These are phyloP conservation scores for Botryotinia globosa DNA, from an alignment of 2,329 filamentous ascomycete species.

Conservation along the genomic window DNA sequence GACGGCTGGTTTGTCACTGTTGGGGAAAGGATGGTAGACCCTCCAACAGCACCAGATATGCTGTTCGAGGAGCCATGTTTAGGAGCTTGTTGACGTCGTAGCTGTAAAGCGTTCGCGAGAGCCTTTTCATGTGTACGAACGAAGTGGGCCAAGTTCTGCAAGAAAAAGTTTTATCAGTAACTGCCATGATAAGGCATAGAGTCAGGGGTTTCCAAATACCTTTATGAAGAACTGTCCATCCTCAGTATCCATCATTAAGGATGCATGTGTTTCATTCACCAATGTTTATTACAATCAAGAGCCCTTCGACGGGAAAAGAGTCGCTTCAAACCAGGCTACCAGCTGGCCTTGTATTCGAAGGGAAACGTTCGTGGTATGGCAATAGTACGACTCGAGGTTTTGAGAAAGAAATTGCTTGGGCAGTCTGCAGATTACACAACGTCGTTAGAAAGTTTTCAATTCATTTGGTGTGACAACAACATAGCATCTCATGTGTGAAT, in stretches of 20 bases:
- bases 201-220: slow-evolving; percentile 47
- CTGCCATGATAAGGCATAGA: slow-evolving; percentile 17
- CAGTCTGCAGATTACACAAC: slow-evolving; percentile 34
- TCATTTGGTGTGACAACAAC: slow-evolving; percentile 21
- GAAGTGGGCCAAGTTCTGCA: slow-evolving; percentile 88
- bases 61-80: slow-evolving; percentile 69
- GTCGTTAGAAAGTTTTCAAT: slow-evolving; percentile 28
- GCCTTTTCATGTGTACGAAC: slow-evolving; percentile 97
- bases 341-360: slow-evolving; percentile 33
- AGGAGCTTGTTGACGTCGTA: slow-evolving; percentile 67
- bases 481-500: slow-evolving; percentile 8
- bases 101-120: slow-evolving; percentile 89
- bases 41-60: slow-evolving; percentile 54
- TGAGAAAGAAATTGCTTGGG: slow-evolving; percentile 23
- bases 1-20: slow-evolving; percentile 58
- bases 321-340: slow-evolving; percentile 27
- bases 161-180: slow-evolving; percentile 19
- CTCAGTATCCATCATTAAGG: slow-evolving; percentile 62
- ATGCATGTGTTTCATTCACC: slow-evolving; percentile 45
- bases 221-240: slow-evolving; percentile 88
- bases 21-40: slow-evolving; percentile 42
- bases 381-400: slow-evolving; percentile 29
- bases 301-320: slow-evolving; percentile 28
- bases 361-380: slow-evolving; percentile 23
- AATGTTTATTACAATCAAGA: slow-evolving; percentile 27